Conservation (phyloP, 73 alveolate genomes). For the Loxodes magnus region DNA sequence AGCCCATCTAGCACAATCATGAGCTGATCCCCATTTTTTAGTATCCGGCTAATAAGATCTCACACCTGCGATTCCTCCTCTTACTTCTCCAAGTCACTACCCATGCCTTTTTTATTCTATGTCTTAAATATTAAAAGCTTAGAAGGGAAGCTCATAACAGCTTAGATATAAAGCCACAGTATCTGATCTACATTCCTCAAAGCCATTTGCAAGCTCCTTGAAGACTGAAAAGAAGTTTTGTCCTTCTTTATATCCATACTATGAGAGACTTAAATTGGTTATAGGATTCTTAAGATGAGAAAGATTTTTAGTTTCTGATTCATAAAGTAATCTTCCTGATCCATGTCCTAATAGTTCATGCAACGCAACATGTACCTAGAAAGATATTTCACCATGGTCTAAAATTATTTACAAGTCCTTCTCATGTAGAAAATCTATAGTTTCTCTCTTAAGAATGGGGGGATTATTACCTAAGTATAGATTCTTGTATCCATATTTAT, state of each 20-base stretch:
- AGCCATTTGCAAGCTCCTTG: conserved; percentile 62
- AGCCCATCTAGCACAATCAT: conserved; percentile 50
- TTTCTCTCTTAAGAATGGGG: conserved; percentile 44
- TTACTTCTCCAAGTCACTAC: conserved; percentile 52
- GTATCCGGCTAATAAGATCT: conserved; percentile 44
- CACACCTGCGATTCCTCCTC: conserved; percentile 58
- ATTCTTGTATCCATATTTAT: conserved; percentile 80
- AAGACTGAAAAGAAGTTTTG: conserved; percentile 90
- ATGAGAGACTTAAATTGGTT: conserved; percentile 75
- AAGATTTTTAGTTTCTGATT: conserved; percentile 48
- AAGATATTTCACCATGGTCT: conserved; percentile 47
- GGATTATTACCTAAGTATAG: conserved; percentile 62
- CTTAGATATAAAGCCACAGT: conserved; percentile 78
- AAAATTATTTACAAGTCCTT: conserved; percentile 42
- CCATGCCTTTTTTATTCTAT: conserved; percentile 47
- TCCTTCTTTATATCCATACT: conserved; percentile 55
- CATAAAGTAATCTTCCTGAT: conserved; percentile 69
- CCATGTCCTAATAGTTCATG: conserved; percentile 94
- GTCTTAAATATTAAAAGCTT: conserved; percentile 48
- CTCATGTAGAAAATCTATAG: conserved; percentile 47
- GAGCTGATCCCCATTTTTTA: conserved; percentile 76
- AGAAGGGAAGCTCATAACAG: conserved; percentile 66
- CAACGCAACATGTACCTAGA: conserved; percentile 67
- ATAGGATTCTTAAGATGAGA: conserved; percentile 53
- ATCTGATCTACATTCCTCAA: conserved; percentile 93